Percentiles rank a stretch among this genome's conserved stretches.
Conservation (phyloP, 805 yeast genomes). For the Kodamaea nitidulidarum region DNA sequence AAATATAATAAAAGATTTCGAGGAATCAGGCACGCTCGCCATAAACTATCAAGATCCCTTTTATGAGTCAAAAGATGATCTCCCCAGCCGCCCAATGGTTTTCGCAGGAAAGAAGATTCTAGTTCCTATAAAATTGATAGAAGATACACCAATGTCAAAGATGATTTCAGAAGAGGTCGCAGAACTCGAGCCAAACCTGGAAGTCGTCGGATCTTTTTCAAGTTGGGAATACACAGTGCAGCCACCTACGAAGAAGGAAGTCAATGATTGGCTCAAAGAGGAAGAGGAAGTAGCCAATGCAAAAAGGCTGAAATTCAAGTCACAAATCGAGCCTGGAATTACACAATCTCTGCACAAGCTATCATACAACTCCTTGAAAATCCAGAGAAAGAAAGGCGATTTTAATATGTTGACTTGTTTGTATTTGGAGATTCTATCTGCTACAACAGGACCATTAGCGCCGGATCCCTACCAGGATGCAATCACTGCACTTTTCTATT, state of each 20-base stretch:
- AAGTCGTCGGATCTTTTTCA: not conserved
- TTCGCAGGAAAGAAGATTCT: conserved; percentile 65
- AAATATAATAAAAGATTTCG: conserved; percentile 28
- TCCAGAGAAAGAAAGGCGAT: conserved; percentile 33
- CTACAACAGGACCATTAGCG: conserved; percentile 39
- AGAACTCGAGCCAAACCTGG: not conserved
- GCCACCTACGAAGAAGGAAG: conserved; percentile 47
- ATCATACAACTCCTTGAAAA: conserved; percentile 33
- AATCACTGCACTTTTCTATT: conserved; percentile 61
- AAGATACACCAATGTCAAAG: conserved; percentile 8
- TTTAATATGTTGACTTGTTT: conserved; percentile 53
- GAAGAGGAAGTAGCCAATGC: conserved; percentile 12
- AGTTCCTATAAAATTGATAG: conserved; percentile 26
- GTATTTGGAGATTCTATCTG: conserved; percentile 64
- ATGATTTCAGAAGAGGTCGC: conserved; percentile 4
- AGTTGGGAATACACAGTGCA: conserved; percentile 43
- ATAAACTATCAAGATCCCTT: conserved; percentile 60
- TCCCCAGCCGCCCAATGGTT: conserved; percentile 51
- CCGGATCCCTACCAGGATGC: conserved; percentile 70
- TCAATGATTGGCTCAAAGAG: conserved; percentile 31
- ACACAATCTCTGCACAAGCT: conserved; percentile 39
- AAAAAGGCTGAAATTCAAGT: conserved; percentile 21
- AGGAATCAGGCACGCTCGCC: conserved; percentile 44
- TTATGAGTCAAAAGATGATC: conserved; percentile 52
- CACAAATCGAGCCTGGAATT: conserved; percentile 51